phyloP scores from a whole-genome alignment of 192 early-diverging fungal genomes.

The Fimicolochytrium jonesii region DNA sequence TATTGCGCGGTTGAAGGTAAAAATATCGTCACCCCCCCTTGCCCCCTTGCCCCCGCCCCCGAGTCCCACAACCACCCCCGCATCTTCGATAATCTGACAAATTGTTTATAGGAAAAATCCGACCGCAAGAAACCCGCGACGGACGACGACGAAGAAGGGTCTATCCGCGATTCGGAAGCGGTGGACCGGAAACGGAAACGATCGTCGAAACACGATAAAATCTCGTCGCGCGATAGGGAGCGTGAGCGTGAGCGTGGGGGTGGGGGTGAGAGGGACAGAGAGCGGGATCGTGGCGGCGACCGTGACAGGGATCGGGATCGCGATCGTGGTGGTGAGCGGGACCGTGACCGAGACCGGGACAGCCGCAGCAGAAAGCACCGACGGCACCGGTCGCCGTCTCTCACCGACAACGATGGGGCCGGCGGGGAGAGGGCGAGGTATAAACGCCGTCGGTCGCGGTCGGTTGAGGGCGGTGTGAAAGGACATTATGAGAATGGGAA shows the following conservation, averaged over 20 bases:
- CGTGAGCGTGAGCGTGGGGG: background rate
- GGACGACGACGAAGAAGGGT: slow-evolving; percentile 65
- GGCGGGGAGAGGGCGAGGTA: background rate
- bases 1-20: slow-evolving; percentile 58
- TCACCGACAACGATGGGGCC: too few species aligned
- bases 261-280: background rate
- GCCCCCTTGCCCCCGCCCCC: too few species aligned
- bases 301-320: too few species aligned
- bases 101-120: slow-evolving; percentile 39
- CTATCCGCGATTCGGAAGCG: slow-evolving; percentile 14
- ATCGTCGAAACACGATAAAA: background rate
- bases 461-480: background rate
- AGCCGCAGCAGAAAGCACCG: background rate
- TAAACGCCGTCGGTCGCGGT: background rate
- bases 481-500: background rate
- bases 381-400: background rate
- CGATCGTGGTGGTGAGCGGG: background rate
- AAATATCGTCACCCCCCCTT: background rate
- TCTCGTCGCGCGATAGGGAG: background rate
- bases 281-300: background rate
- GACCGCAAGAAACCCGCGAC: slow-evolving; percentile 26
- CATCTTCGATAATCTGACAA: slow-evolving; percentile 2
- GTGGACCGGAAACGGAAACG: slow-evolving; percentile 11
- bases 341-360: slow-evolving; percentile 1
- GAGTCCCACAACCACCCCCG: background rate